phyloP scores from a whole-genome alignment of 1,284 basidiomycete genomes.

The Apiotrichum sp. region DNA sequence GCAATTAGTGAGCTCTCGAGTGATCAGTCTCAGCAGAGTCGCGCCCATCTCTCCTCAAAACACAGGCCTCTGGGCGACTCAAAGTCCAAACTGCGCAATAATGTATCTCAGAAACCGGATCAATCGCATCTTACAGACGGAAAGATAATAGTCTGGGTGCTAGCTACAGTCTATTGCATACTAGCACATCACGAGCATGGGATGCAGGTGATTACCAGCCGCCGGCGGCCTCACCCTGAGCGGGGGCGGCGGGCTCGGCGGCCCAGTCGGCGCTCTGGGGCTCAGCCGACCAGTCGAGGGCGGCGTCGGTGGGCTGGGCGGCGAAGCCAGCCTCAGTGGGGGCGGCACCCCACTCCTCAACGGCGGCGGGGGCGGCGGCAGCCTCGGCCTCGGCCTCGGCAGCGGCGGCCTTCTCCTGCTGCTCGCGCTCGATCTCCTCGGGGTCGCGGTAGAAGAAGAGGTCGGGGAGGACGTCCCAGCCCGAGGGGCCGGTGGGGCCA shows the following conservation, averaged over 20 bases:
- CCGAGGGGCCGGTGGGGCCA: conserved; percentile 73
- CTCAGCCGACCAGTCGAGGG: conserved; percentile 81
- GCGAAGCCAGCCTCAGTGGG: conserved; percentile 69
- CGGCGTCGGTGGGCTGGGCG: conserved; percentile 67
- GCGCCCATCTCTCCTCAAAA: too few relatives aligned
- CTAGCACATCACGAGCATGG: not conserved
- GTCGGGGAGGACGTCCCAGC: conserved; percentile 98
- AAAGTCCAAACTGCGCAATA: not conserved
- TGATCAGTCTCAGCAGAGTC: too few relatives aligned
- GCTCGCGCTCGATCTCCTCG: conserved; percentile 96
- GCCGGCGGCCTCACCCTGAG: conserved; percentile 21
- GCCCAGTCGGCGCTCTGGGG: conserved; percentile 43
- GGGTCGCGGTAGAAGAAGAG: conserved; percentile 99
- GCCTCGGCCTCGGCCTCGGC: conserved; percentile 53
- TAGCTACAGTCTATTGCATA: conserved; percentile 1
- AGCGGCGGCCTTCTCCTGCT: conserved; percentile 83
- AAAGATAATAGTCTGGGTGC: not conserved
- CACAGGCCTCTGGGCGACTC: too few relatives aligned
- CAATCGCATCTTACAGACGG: conserved; percentile 14
- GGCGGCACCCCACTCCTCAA: conserved; percentile 73
- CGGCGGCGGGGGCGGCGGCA: conserved; percentile 47
- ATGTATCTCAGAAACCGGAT: conserved; percentile 10
- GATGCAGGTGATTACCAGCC: conserved; percentile 23
- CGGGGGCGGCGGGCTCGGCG: conserved; percentile 30
- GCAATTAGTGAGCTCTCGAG: too few relatives aligned